Base-by-base conservation (phyloP, 306 rosid genomes). In the Canavalia ensiformis region DNA sequence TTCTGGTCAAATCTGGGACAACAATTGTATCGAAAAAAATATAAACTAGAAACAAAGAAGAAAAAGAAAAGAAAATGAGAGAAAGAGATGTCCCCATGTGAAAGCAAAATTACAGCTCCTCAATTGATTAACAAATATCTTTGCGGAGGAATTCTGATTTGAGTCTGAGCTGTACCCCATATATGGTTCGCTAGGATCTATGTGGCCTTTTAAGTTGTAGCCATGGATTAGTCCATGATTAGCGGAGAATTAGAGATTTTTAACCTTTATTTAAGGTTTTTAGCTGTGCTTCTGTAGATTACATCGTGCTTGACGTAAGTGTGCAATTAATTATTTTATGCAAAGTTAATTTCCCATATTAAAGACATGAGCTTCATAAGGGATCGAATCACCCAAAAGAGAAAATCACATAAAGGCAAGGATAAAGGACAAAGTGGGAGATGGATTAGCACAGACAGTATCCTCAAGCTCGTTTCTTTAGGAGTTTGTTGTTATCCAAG, bases 91-190 rank as follows among this genome's bases (percentile, higher is more conserved):
- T 65, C 34, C 78, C 56, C 82, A 69, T 71, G 86, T 82, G 84
- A 62, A 73, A 2, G 82, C 71, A 80, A 80, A 50, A 65, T 80
- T 80, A 57, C 71, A 80, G 65, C 80, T 79, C 64, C 80, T 85
- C 8, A 31, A 80, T 68, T 46, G 37, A 79, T 72, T 82, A 81
- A 77, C 52, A 50, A 78, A 76, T 34, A 54, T 76, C 57, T 29
- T 65, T 49, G 68, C 13, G 7, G n/a, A 52, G 34, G 54, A 52
- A 50, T 78, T 82, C 33, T 80, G 65, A 66, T 75, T 58, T 84
- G 59, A 30, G 72, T 59, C 37, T 88, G 87, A 88, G 95, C 95
- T 90, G 92, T 90, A 87, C 39, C 56, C 86, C 97, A 88, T 76
- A 62, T 62, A 18, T 63, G 39, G 47, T 58, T 56, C 54, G 68